Evolutionary conservation across 257 asterid species (phyloP).

Genomic region (Gentiana macrophylla): DNA sequence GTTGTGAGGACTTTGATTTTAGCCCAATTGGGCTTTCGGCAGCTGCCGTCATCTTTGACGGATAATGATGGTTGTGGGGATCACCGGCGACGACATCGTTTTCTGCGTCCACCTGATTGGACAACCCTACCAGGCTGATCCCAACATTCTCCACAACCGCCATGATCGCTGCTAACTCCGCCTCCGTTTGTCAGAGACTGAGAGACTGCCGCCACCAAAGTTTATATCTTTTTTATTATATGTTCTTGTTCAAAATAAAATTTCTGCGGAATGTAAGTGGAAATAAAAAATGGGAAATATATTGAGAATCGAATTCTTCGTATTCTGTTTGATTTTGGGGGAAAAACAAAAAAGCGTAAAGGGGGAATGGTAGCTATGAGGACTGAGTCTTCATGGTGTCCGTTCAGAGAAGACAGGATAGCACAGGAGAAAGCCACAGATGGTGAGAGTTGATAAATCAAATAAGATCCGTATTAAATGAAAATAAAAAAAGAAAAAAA

Average conservation of each 20-base stretch:
- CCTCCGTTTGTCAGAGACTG: constrained; percentile 11
- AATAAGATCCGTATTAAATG: constrained; percentile 8
- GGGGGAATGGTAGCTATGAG: too few species aligned
- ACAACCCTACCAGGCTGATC: constrained; percentile 31
- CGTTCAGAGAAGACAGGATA: too few species aligned
- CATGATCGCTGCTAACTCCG: constrained; percentile 38
- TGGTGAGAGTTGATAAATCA: constrained; percentile 25
- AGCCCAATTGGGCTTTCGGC: neutral
- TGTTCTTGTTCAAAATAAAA: too few species aligned
- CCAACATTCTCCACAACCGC: constrained; percentile 83
- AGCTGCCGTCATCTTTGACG: constrained; percentile 15
- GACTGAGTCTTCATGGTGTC: too few species aligned
- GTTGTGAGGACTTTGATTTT: neutral
- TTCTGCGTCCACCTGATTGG: constrained; percentile 30
- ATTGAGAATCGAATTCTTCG: too few species aligned
- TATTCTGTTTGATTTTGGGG: too few species aligned
- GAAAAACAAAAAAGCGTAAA: too few species aligned
- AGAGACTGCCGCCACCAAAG: neutral
- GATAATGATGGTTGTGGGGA: constrained; percentile 26
- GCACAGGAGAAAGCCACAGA: too few species aligned
- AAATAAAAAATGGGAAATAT: too few species aligned
- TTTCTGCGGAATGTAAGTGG: too few species aligned
- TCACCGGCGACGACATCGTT: constrained; percentile 31
- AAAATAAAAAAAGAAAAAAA: constrained; percentile 11
- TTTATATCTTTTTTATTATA: neutral